Evolutionary conservation across 768 basidiomycete genomes (phyloP).

Genomic region (Amanita rubescens): DNA sequence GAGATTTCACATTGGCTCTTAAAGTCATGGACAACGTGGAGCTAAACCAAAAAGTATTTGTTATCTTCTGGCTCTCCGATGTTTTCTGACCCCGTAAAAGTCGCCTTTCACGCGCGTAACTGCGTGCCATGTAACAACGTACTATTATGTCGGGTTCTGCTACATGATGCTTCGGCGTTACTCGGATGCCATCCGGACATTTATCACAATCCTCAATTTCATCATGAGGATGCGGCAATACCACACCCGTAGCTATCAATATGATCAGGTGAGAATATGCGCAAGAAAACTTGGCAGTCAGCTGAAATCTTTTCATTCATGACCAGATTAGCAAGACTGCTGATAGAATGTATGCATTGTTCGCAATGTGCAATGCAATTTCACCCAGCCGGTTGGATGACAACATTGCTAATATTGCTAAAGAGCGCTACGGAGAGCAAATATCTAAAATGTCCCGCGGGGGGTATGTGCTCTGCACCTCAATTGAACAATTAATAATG

Average conservation of each 20-base stretch:
- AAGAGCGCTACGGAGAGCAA: slow-evolving; percentile 92
- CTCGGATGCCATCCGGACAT: slow-evolving; percentile 91
- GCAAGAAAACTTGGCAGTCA: not conserved
- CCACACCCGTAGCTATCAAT: slow-evolving; percentile 94
- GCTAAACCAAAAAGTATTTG: slow-evolving; percentile 72
- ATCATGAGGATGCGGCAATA: slow-evolving; percentile 95
- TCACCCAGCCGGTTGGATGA: slow-evolving; percentile 92
- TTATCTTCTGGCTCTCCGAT: not conserved
- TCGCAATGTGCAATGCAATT: slow-evolving; percentile 88
- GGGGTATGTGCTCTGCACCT: slow-evolving; percentile 31
- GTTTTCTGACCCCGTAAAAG: slow-evolving; percentile 24
- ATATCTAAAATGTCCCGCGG: slow-evolving; percentile 79
- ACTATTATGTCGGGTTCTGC: slow-evolving; percentile 96
- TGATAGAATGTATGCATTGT: slow-evolving; percentile 95
- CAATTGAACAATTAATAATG: not conserved
- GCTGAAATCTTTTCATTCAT: not conserved
- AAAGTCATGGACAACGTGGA: slow-evolving; percentile 95
- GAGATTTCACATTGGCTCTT: slow-evolving; percentile 91
- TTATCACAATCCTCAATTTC: slow-evolving; percentile 90
- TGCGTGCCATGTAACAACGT: slow-evolving; percentile 92
- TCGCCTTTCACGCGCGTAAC: slow-evolving; percentile 91
- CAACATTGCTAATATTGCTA: slow-evolving; percentile 87
- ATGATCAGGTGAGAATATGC: slow-evolving; percentile 65
- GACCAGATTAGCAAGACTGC: slow-evolving; percentile 91
- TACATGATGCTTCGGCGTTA: slow-evolving; percentile 94